These are phyloP conservation scores for Trametes coccinea DNA, from an alignment of 768 basidiomycete genomes.

Conservation along the genomic window DNA sequence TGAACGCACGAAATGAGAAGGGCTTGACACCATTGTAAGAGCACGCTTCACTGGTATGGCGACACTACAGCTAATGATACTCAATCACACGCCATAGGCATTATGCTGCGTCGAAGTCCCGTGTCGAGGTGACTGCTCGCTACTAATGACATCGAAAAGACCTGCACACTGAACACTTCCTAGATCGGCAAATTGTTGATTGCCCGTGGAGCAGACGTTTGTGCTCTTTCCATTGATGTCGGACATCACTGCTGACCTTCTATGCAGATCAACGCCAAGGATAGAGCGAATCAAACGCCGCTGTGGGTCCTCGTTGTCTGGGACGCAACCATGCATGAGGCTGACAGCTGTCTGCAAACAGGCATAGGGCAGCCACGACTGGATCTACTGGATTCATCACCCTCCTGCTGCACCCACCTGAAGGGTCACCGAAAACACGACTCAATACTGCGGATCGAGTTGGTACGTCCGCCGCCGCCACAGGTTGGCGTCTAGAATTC, in stretches of 20 bases:
- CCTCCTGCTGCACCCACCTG: conserved; percentile 83
- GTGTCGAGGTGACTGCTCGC: conserved; percentile 59
- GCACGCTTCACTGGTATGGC: neutral
- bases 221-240: conserved; percentile 41
- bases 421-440: conserved; percentile 70
- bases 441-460: conserved; percentile 85
- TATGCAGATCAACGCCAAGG: conserved; percentile 85
- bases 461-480: conserved; percentile 41
- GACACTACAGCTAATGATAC: conserved; percentile 3
- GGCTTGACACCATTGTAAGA: conserved; percentile 82
- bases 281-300: conserved; percentile 90
- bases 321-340: neutral
- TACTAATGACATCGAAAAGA: neutral
- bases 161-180: conserved; percentile 10
- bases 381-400: conserved; percentile 89
- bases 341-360: conserved; percentile 32
- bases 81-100: conserved; percentile 51
- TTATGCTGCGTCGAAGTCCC: conserved; percentile 92
- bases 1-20: conserved; percentile 79
- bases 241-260: conserved; percentile 29
- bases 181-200: conserved; percentile 90
- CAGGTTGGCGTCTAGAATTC: conserved; percentile 6
- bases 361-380: conserved; percentile 95
- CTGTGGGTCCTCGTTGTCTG: conserved; percentile 51
- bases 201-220: conserved; percentile 86